phyloP scores from a whole-genome alignment of 257 asterid genomes.

The Nicotiana otophora region DNA sequence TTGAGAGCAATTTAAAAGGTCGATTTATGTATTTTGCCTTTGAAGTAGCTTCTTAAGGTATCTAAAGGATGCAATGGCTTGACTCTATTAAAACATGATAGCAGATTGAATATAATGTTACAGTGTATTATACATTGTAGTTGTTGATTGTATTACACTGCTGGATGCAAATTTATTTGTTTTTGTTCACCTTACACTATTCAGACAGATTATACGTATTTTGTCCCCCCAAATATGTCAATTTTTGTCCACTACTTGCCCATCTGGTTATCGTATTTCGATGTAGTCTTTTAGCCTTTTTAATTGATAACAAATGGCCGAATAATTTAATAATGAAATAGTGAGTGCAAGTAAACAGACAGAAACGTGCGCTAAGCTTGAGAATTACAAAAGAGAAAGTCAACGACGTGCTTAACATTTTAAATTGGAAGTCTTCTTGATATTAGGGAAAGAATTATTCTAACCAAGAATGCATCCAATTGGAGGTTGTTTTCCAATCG shows the following conservation, averaged over 20 bases:
- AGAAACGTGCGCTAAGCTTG: not conserved
- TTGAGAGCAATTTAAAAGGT: no score
- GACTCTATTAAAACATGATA: not conserved
- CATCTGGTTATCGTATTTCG: not conserved
- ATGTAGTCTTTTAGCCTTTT: not conserved
- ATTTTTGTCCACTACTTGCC: not conserved
- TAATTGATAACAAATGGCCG: not conserved
- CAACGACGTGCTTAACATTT: not conserved
- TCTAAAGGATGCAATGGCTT: not conserved
- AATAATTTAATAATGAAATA: not conserved
- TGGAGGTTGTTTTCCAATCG: not conserved
- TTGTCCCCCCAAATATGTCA: not conserved
- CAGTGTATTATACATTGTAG: no score
- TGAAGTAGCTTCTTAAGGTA: constrained; percentile 18
- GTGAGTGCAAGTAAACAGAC: not conserved
- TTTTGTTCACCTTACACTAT: not conserved
- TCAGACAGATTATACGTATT: not conserved
- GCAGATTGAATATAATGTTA: not conserved
- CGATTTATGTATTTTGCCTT: not conserved
- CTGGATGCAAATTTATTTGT: not conserved
- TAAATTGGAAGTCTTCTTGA: not conserved
- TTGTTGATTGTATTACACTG: no score
- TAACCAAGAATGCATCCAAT: not conserved
- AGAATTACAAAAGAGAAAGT: not conserved
- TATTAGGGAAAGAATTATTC: no score